Evolutionary conservation across 768 basidiomycete species (phyloP), one percentile per base, ranked within the genome.

Genomic region (Kwoniella europaea): DNA sequence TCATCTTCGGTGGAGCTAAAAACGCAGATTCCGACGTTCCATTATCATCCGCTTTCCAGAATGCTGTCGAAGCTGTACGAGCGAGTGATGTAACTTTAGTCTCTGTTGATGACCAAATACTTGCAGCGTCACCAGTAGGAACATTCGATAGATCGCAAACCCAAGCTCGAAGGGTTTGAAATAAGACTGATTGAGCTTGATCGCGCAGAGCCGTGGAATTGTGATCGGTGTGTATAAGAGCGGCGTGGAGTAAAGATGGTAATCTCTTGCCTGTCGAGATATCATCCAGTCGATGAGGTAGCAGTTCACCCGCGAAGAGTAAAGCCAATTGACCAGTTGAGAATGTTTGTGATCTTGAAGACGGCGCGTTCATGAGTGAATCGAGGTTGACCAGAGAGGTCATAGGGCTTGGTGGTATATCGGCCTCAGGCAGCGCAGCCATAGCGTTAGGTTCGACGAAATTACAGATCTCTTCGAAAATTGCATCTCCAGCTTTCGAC

Each of bases 251-350:
- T 18, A 97, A 86, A 10, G 88, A 84, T 1, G 92, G 90, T 12
- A 98, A 85, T 65, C 91, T 67, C 10, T 71, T 88, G 10, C 86
- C 85, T 63, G 88, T 86, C 74, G 90, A 88, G 43, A 91, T 87
- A 72, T 94, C 92, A 2, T 89, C 88, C 29, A 95, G 84, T n/a
- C 79, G 76, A 22, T 78, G 71, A 3, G 79, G 75, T 43, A 82
- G 69, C 35, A 83, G 60, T 63, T 83, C 78, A 4, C 81, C 81
- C 55, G 80, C 79, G 79, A 94, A 94, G 10, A 96, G 86, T 84
- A 94, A 88, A 1, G 94, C 93, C 79, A 92, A 92, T 79, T 96
- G 94, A 15, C 92, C 92, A 0, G 92, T 89, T 16, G 92, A 91
- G 61, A 96, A 85, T 4, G 71, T 63, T 24, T 77, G 78, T 5